A percentile compares a stretch with the other conserved stretches of the same genome.
Evolutionary conservation across 1,284 basidiomycete species (phyloP).

Genomic region (Cerioporus squamosus): DNA sequence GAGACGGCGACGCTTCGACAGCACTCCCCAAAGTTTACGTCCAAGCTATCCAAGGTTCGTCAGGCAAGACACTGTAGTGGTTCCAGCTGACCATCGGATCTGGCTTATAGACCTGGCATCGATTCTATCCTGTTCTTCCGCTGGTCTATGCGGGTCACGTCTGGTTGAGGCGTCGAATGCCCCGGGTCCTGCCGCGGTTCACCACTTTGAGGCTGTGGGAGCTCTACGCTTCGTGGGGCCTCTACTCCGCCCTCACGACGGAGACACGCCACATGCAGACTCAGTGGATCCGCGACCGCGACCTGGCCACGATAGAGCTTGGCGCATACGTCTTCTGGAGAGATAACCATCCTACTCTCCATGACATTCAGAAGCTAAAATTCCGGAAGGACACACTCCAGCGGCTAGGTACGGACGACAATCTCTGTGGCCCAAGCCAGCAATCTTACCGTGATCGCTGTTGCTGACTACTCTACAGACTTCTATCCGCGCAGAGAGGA

Average conservation of each 20-base stretch:
- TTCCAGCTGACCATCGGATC: too few species aligned
- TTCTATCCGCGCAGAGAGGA: not conserved
- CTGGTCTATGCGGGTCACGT: not conserved
- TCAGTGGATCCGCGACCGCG: not conserved
- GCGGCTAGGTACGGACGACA: not conserved
- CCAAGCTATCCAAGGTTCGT: too few species aligned
- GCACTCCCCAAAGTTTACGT: too few species aligned
- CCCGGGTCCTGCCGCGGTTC: not conserved
- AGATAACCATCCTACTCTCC: not conserved
- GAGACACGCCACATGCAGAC: not conserved
- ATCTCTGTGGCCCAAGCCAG: not conserved
- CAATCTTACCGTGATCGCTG: too few species aligned
- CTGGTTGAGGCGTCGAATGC: not conserved
- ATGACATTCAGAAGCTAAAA: not conserved
- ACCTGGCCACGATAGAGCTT: not conserved
- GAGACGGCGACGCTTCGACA: too few species aligned
- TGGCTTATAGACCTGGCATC: not conserved
- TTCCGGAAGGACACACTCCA: not conserved
- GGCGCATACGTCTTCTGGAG: not conserved
- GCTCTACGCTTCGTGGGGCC: not conserved
- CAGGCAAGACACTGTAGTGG: too few species aligned
- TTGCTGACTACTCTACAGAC: not conserved
- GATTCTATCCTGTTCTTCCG: not conserved
- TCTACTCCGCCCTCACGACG: not conserved
- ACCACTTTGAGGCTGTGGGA: not conserved